These are phyloP conservation scores for Sphaerulina populicola DNA, from an alignment of 2,329 filamentous ascomycete genomes.

Conservation along the genomic window DNA sequence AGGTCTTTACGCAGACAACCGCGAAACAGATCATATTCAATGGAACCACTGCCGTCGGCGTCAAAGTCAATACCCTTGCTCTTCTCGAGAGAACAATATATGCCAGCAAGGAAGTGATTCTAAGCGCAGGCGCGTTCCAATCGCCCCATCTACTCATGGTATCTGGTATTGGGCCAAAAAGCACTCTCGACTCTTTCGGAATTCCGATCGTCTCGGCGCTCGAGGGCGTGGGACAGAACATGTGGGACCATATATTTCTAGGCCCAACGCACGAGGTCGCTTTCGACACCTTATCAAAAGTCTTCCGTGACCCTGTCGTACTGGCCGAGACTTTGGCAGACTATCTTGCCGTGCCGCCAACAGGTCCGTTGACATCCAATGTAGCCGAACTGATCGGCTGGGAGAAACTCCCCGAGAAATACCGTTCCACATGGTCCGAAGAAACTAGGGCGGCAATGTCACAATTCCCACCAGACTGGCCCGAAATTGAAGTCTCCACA, in stretches of 20 bases:
- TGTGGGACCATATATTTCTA: conserved; percentile 47
- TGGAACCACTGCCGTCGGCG: conserved; percentile 23
- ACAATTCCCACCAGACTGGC: conserved; percentile 9
- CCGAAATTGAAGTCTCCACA: conserved; percentile 6
- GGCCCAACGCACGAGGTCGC: too few relatives aligned
- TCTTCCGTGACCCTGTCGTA: background rate
- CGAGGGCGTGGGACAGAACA: conserved; percentile 55
- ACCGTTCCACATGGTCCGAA: background rate
- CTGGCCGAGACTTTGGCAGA: background rate
- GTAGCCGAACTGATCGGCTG: conserved; percentile 1
- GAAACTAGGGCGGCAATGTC: background rate
- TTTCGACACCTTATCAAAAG: conserved; percentile 3
- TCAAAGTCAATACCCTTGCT: conserved; percentile 13
- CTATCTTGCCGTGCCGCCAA: background rate
- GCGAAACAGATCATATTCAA: conserved; percentile 29
- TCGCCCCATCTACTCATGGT: conserved; percentile 39
- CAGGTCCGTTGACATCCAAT: background rate
- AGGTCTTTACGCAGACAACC: too few relatives aligned
- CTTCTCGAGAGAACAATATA: conserved; percentile 2
- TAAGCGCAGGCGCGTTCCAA: conserved; percentile 39
- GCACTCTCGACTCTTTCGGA: conserved; percentile 41
- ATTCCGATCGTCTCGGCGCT: conserved; percentile 51
- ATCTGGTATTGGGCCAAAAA: conserved; percentile 51
- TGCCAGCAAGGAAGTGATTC: conserved; percentile 38
- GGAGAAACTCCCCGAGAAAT: conserved; percentile 7